Percentiles rank a stretch among this genome's conserved stretches.
These are phyloP conservation scores for Forsythia suspensa DNA, from an alignment of 257 asterid species.

Conservation along the genomic window DNA sequence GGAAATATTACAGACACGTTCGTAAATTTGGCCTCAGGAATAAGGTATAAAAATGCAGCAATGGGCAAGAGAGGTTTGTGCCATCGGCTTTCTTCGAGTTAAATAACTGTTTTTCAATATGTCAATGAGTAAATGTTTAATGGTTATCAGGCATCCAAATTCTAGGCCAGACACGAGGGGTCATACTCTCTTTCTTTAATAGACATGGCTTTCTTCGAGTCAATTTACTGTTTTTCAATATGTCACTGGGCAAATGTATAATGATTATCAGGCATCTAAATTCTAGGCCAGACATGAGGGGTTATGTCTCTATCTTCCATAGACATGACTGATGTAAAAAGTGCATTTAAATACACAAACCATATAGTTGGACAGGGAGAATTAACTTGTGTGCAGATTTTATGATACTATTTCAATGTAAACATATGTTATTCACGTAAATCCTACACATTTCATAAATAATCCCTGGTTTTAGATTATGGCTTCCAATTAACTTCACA, in stretches of 20 bases:
- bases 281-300: neutral
- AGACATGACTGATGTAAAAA: neutral
- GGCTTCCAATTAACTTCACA: neutral
- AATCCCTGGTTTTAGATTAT: neutral
- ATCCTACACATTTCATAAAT: neutral
- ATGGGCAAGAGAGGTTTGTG: neutral
- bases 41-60: neutral
- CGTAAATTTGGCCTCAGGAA: neutral
- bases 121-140: neutral
- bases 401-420: neutral
- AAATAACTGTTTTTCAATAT: neutral
- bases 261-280: neutral
- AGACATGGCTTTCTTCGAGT: neutral
- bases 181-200: neutral
- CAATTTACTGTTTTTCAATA: neutral
- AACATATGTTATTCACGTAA: neutral
- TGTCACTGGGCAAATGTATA: neutral
- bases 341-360: neutral
- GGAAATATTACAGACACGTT: neutral
- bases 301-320: neutral
- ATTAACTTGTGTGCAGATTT: neutral
- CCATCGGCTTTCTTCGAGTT: neutral
- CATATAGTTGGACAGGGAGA: neutral
- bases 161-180: neutral
- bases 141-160: neutral